Base-by-base conservation (phyloP, 2,329 filamentous ascomycete species). In the Aspergillus sp. region DNA sequence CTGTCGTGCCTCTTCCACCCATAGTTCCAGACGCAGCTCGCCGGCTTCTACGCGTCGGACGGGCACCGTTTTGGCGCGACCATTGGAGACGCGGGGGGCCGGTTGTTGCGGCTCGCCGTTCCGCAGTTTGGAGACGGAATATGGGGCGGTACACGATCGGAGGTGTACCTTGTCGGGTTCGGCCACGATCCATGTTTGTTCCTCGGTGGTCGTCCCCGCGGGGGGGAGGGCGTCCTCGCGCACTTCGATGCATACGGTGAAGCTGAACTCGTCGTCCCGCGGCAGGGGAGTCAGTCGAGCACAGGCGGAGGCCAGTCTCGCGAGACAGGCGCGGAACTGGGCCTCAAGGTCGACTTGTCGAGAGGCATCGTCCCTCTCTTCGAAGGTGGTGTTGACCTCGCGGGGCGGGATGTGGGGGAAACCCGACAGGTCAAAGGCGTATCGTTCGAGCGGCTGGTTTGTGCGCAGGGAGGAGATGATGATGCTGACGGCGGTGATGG, bases 1-100 rank as follows among this genome's bases (percentile, higher is more conserved):
- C 49, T 77, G 76, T 56, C 74, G 77, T 52, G 80, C 81, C 64
- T 88, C 84, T 69, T 89, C 87, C 51, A 88, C 80, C 86, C 85
- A 89, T 52, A 85, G 77, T 66, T 89, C 86, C 63, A 89, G 79
- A 20, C 81, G 74, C 66, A 89, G 81, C 53, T 86, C 83, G 3
- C 85, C 86, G 2, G 83, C 81, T 59, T 86, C 81, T 16, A 89
- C 79, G 29, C 79, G 77, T 57, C 87, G 77, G 42, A 89, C 76
- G 1, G 86, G 83, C 45, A 79, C 81, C 11, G 82, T 84, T 62
- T 76, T 81, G 29, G 76, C 75, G 7, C 81, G 80, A 20, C 79
- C 81, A 53, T 70, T 71, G 19, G 71, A 71, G 46, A 63, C 62
- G 56, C 62, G 64, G 34, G 65, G 61, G 10, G 67, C 60, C 17